Conservation (phyloP, 352 stramenopile genomes). For the Phytopythium delawarense region DNA sequence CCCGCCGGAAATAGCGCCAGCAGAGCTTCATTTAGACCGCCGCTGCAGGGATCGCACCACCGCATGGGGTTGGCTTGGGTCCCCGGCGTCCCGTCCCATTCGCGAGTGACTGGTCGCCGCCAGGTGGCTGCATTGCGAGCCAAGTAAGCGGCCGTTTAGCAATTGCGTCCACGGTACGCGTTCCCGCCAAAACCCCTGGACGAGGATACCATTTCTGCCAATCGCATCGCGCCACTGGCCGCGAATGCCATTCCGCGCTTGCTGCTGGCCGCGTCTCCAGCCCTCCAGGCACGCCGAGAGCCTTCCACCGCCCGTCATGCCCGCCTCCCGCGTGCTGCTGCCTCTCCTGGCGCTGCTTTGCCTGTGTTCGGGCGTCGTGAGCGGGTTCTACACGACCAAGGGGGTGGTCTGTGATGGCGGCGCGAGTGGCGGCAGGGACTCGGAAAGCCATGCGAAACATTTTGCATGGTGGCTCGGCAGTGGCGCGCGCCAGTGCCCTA, state of each 20-base stretch:
- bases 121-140: not conserved
- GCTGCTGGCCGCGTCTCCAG: not conserved
- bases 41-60: not conserved
- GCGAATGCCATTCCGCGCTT: conserved; percentile 8
- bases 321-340: conserved; percentile 3
- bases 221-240: not conserved
- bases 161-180: not conserved
- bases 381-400: conserved; percentile 63
- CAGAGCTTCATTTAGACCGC: not conserved
- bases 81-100: not conserved
- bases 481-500: no score
- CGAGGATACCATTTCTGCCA: conserved; percentile 3
- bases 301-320: not conserved
- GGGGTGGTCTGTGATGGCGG: no score
- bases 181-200: not conserved
- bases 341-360: conserved; percentile 22
- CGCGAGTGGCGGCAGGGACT: no score
- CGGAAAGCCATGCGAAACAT: no score
- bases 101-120: not conserved
- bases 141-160: not conserved
- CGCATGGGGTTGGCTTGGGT: not conserved
- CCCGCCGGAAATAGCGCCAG: no score
- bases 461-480: no score
- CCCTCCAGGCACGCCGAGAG: not conserved
- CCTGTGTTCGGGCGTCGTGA: conserved; percentile 26